Percentiles rank a stretch among this genome's conserved stretches.
Conservation (phyloP, 225 moss, liverwort and hornwort genomes). For the Physcomitrium patens region DNA sequence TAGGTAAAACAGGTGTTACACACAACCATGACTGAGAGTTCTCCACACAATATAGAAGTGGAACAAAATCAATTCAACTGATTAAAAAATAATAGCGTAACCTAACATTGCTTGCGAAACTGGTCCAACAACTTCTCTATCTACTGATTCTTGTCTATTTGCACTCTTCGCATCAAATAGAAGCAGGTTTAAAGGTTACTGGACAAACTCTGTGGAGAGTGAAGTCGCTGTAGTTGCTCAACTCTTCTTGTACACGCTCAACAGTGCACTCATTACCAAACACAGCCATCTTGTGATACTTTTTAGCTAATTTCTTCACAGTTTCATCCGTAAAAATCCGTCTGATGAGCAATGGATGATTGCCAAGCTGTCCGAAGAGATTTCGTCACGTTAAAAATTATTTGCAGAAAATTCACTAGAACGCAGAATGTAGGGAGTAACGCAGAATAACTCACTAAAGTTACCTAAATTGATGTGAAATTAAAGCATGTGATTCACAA, state of each 20-base stretch:
- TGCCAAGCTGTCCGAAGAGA: slow-evolving; percentile 63
- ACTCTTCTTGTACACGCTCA: slow-evolving; percentile 85
- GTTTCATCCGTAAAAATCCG: slow-evolving; percentile 81
- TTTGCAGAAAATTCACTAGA: not conserved
- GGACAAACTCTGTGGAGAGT: slow-evolving; percentile 67
- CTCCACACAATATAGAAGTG: not conserved
- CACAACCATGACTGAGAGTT: not conserved
- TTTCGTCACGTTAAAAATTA: slow-evolving; percentile 15
- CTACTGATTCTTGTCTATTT: slow-evolving; percentile 7
- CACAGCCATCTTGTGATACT: slow-evolving; percentile 75
- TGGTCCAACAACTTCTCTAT: not conserved
- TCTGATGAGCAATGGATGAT: slow-evolving; percentile 87
- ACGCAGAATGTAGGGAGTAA: slow-evolving; percentile 5
- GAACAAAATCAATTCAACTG: not conserved
- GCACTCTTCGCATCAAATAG: slow-evolving; percentile 14
- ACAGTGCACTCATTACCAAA: slow-evolving; percentile 93
- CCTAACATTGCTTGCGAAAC: not conserved
- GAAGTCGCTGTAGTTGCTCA: slow-evolving; percentile 86
- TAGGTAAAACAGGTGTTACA: not conserved
- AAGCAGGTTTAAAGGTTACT: slow-evolving; percentile 8
- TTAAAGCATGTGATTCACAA: not conserved
- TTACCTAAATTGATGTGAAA: not conserved
- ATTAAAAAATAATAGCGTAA: not conserved
- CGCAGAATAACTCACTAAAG: not conserved
- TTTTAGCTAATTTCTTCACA: slow-evolving; percentile 65